Base-by-base conservation (phyloP, 2,329 filamentous ascomycete species). In the Trichoderma citrinoviride region DNA sequence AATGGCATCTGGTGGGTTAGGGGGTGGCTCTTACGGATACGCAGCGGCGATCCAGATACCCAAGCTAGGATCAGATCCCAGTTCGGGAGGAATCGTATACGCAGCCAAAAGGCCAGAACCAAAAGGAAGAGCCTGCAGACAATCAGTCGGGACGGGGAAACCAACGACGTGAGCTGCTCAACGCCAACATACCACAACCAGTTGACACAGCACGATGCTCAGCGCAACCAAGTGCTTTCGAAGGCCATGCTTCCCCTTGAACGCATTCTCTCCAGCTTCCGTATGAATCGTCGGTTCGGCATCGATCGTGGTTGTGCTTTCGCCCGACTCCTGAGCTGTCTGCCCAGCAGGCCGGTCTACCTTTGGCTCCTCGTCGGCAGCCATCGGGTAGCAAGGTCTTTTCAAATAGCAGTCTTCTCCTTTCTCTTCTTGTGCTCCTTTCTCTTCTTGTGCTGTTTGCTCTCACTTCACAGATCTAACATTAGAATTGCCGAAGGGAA, bases 151-250 rank as follows among this genome's bases (percentile, higher is more conserved):
- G 23, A 29, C 8, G 23, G 29, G 29, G 17, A 43, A 14, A n/a
- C 29, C 23, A 17, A 7, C n/a, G 14, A n/a, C 10, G n/a, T n/a
- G 7, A 21, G 5, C 6, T 29, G 21, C 19, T 29, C 23, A 37
- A 19, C 15, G 23, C 19, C 12, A 21, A 61, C 57, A 52, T 52
- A 61, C 57, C 46, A 61, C 57, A 21, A 61, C 47, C 17, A 61
- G 57, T 27, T 61, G 57, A 29, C 57, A 61, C 7, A 61, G 47
- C 57, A 61, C 57, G n/a, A 61, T 52, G 47, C 47, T 61, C n/a
- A 61, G 14, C 17, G 57, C 57, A 27, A 61, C 33, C 23, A 52
- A 17, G 37, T 61, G 57, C 37, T 61, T 49, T 33, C 47, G 57
- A 7, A 52, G 12, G 6, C 57, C 57, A 25, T 43, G 17, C 14